phyloP scores from a whole-genome alignment of 805 yeast genomes.

The Candida quercuum region DNA sequence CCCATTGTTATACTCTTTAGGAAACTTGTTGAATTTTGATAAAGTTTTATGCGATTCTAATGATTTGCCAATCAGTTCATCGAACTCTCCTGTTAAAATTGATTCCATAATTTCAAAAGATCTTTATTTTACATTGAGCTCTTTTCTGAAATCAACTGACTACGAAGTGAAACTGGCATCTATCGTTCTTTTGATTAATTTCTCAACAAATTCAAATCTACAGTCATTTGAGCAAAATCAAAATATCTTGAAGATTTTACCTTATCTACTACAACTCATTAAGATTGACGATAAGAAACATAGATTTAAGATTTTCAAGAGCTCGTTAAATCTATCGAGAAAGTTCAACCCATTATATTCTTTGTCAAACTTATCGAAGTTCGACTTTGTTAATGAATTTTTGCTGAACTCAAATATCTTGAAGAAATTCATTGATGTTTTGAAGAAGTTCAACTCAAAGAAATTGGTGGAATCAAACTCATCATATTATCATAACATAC shows the following conservation, averaged over 20 bases:
- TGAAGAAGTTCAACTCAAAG: conserved; percentile 19
- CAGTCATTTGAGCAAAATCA: conserved; percentile 4
- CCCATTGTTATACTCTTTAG: conserved; percentile 18
- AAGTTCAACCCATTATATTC: conserved; percentile 27
- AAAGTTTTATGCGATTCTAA: conserved; percentile 4
- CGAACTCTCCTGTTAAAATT: conserved; percentile 10
- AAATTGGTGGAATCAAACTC: conserved; percentile 20
- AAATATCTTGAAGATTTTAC: conserved; percentile 17
- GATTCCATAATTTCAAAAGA: conserved; percentile 11
- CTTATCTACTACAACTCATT: conserved; percentile 20
- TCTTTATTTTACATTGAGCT: conserved; percentile 17
- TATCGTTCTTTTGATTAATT: conserved; percentile 14
- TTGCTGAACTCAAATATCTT: conserved; percentile 30
- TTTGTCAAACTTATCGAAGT: conserved; percentile 30
- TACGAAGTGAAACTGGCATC: conserved; percentile 19
- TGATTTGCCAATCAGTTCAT: no score
- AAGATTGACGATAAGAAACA: conserved; percentile 12
- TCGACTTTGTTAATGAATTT: conserved; percentile 27
- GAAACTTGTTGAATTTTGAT: conserved; percentile 15
- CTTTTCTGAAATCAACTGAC: conserved; percentile 17
- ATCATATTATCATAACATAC: conserved; percentile 22
- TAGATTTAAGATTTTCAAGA: conserved; percentile 11
- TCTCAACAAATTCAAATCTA: conserved; percentile 15
- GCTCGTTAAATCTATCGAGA: conserved; percentile 14
- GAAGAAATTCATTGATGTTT: conserved; percentile 26